Evolutionary conservation across 1,284 basidiomycete genomes (phyloP).

Genomic region (Wolfiporia cocos): DNA sequence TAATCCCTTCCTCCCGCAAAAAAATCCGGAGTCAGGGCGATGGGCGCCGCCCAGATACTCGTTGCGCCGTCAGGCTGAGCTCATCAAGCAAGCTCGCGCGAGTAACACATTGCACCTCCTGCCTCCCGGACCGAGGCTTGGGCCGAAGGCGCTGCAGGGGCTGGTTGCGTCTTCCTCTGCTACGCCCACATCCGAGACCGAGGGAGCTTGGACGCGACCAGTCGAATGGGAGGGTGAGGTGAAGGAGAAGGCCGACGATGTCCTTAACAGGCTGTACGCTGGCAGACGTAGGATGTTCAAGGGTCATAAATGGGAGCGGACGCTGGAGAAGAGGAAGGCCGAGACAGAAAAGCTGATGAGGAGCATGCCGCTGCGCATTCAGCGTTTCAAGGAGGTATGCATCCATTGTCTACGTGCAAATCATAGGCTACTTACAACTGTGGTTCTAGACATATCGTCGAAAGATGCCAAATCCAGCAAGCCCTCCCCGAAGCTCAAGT

Average conservation of each 20-base stretch:
- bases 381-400: conserved; percentile 58
- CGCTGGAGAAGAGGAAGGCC: conserved; percentile 35
- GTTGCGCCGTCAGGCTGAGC: conserved; percentile 66
- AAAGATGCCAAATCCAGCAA: conserved; percentile 19
- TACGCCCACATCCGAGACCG: conserved; percentile 1
- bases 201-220: conserved; percentile 27
- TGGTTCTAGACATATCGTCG: conserved; percentile 15
- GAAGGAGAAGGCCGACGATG: conserved; percentile 41
- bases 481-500: conserved; percentile 12
- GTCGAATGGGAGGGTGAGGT: conserved; percentile 56
- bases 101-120: conserved; percentile 48
- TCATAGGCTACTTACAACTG: conserved; percentile 6
- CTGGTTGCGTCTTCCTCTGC: conserved; percentile 8
- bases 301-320: conserved; percentile 76
- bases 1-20: neutral
- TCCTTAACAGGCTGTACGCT: conserved; percentile 61
- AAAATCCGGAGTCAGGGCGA: conserved; percentile 51
- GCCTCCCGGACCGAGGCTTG: conserved; percentile 58
- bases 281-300: conserved; percentile 80
- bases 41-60: conserved; percentile 71
- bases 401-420: conserved; percentile 10
- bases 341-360: conserved; percentile 51
- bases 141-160: conserved; percentile 7
- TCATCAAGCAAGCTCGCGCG: conserved; percentile 62
- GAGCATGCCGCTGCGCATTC: conserved; percentile 60